Evolutionary conservation across 306 rosid species (phyloP).

Genomic region (Cucurbita maxima): DNA sequence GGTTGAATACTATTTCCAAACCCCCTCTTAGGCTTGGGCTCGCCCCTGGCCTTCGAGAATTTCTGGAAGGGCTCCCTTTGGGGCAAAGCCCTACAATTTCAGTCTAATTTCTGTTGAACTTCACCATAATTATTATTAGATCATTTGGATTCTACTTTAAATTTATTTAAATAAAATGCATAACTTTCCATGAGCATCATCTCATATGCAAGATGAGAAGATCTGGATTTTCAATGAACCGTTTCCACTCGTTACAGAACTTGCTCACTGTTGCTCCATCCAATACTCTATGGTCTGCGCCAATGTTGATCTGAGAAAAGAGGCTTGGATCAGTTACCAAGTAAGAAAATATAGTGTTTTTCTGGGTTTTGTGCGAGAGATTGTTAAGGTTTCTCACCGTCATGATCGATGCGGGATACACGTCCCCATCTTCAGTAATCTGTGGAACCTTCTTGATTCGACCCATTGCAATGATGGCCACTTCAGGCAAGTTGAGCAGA

Average conservation of each 20-base stretch:
- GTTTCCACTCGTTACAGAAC: constrained; percentile 84
- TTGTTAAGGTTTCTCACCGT: constrained; percentile 33
- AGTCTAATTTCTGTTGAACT: no score
- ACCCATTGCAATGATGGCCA: constrained; percentile 75
- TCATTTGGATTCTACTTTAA: no score
- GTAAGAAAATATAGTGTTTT: not conserved
- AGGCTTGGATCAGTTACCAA: not conserved
- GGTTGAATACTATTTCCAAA: constrained; percentile 19
- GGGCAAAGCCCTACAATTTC: constrained; percentile 8
- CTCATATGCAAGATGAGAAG: constrained; percentile 56
- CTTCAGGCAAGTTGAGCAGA: constrained; percentile 85
- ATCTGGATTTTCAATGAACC: constrained; percentile 58
- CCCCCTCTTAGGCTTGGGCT: constrained; percentile 15
- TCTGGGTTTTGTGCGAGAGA: no score
- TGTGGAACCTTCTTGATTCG: constrained; percentile 69
- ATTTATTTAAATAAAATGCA: no score
- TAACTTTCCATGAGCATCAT: constrained; percentile 8
- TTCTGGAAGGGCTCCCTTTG: constrained; percentile 14
- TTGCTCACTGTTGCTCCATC: constrained; percentile 96
- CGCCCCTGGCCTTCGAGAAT: constrained; percentile 9
- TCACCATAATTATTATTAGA: no score
- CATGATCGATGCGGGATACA: constrained; percentile 67
- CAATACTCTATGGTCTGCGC: constrained; percentile 91
- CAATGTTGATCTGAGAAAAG: constrained; percentile 57
- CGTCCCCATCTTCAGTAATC: constrained; percentile 42